phyloP scores from a whole-genome alignment of 1,284 basidiomycete species.

The Chalciporus piperatoides region DNA sequence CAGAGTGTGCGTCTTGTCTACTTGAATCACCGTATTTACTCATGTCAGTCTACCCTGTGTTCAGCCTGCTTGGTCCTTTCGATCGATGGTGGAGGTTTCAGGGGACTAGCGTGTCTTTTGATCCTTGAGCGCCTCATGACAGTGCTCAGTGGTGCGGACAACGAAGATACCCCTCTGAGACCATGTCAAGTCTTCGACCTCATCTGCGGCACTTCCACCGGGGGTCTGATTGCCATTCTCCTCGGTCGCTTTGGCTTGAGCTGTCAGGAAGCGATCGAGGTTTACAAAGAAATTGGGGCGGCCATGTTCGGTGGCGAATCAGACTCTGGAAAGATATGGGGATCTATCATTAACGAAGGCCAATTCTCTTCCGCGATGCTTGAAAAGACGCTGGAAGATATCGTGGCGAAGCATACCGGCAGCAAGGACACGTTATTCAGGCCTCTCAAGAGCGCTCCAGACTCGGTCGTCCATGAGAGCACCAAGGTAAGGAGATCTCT shows the following conservation, averaged over 20 bases:
- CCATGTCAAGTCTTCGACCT: slow-evolving; percentile 3
- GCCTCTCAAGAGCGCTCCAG: not conserved
- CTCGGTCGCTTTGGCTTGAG: slow-evolving; percentile 3
- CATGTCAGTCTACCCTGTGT: no score
- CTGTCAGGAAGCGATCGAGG: slow-evolving; percentile 2
- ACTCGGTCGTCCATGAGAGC: not conserved
- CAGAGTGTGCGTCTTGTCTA: no score
- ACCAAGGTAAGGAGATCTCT: not conserved
- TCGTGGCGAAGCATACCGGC: not conserved
- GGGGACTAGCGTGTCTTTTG: slow-evolving; percentile 3
- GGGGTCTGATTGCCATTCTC: not conserved
- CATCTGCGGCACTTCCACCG: no score
- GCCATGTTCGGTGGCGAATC: slow-evolving; percentile 1
- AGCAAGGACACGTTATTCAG: not conserved
- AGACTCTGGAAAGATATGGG: not conserved
- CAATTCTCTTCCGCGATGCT: not conserved
- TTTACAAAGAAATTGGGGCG: not conserved
- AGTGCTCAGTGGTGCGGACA: not conserved
- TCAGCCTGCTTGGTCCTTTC: not conserved
- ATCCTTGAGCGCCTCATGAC: not conserved
- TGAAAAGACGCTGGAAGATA: slow-evolving; percentile 1
- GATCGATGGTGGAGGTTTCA: slow-evolving; percentile 4
- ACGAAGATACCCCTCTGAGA: not conserved
- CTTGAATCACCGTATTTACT: no score
- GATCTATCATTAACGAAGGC: not conserved